These are phyloP conservation scores for Penicillium dipodomyicola DNA, from an alignment of 495 filamentous ascomycete species.

Conservation along the genomic window DNA sequence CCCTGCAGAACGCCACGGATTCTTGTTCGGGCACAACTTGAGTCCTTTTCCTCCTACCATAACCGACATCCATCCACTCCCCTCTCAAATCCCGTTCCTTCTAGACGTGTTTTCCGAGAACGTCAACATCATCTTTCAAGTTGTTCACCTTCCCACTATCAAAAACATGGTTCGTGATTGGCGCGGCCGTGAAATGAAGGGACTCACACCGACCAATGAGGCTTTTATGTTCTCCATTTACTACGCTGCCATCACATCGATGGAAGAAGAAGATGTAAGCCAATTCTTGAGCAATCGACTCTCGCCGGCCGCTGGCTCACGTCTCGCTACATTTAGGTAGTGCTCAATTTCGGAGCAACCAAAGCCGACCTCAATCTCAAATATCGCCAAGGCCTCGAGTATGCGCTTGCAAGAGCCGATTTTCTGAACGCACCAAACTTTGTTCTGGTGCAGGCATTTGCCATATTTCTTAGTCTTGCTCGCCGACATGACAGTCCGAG, in stretches of 20 bases:
- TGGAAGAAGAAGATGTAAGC: slow-evolving; percentile 52
- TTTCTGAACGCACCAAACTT: slow-evolving; percentile 43
- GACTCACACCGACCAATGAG: slow-evolving; percentile 46
- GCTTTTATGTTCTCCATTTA: slow-evolving; percentile 61
- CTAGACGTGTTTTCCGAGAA: slow-evolving; percentile 53
- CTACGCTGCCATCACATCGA: slow-evolving; percentile 55
- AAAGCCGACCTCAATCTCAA: slow-evolving; percentile 50
- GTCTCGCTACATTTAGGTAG: slow-evolving; percentile 27
- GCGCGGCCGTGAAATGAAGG: slow-evolving; percentile 31
- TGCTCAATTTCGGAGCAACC: slow-evolving; percentile 48
- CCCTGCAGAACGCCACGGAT: slow-evolving; percentile 51
- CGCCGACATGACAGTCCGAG: slow-evolving; percentile 50
- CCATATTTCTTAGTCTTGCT: slow-evolving; percentile 46
- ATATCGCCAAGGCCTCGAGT: slow-evolving; percentile 54
- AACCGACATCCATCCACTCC: slow-evolving; percentile 47
- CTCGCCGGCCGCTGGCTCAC: not conserved
- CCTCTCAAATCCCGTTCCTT: slow-evolving; percentile 52
- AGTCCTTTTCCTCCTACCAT: slow-evolving; percentile 31
- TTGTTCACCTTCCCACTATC: slow-evolving; percentile 54
- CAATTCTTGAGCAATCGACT: not conserved
- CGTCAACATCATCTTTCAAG: slow-evolving; percentile 47
- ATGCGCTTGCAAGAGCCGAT: slow-evolving; percentile 53
- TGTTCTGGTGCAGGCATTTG: slow-evolving; percentile 48
- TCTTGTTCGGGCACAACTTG: slow-evolving; percentile 52
- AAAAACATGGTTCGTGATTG: slow-evolving; percentile 44